Evolutionary conservation across 1,139 yeast species (phyloP), one percentile per base, ranked within the genome.

Genomic region (Taiozyma sp.): DNA sequence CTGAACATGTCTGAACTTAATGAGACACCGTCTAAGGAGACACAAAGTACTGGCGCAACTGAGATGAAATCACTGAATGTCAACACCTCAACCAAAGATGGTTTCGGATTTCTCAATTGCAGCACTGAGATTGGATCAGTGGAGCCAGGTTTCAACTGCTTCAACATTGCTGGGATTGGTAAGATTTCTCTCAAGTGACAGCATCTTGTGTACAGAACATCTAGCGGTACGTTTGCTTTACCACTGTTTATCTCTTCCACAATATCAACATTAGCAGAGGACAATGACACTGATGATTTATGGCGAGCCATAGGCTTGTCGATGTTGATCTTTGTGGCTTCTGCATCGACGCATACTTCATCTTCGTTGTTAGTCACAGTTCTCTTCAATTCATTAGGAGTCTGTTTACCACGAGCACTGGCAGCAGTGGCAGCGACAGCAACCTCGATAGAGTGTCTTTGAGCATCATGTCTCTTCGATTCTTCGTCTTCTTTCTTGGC

Each of bases 11-110:
- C 86, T 29, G 73, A 71, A 4, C 88, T 78, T 32, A 87, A 67
- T 16, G 74, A 70, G 10, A 86, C 88, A 32, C 92, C 92, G 68
- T 87, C 95, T 44, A 87, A 67, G 0, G 87, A 80, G 14, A 87
- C 67, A 66, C 88, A 83, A 16, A 83, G 70, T 10, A 87, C 75
- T 0, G 93, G 92, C 0, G 92, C 90, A 55, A 86, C 80, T 49
- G 92, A 73, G 36, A 86, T 73, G 59, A 86, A 87, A 65, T 87
- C 95, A 27, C 91, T 80, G 65, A 87, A 86, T 0, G 93, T 80
- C 57, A 84, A 76, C 39, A 87, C 77, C 64, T 87, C 95, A 45
- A 86, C 80, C 75, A 84, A 71, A 0, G 92, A 83, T 1, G 95
- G 95, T 36, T 78, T 72, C 4, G 93, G 91, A 57, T 87, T 87